Evolutionary conservation across 345 rosid genomes (phyloP).

Genomic region (Odontarrhena argentea): DNA sequence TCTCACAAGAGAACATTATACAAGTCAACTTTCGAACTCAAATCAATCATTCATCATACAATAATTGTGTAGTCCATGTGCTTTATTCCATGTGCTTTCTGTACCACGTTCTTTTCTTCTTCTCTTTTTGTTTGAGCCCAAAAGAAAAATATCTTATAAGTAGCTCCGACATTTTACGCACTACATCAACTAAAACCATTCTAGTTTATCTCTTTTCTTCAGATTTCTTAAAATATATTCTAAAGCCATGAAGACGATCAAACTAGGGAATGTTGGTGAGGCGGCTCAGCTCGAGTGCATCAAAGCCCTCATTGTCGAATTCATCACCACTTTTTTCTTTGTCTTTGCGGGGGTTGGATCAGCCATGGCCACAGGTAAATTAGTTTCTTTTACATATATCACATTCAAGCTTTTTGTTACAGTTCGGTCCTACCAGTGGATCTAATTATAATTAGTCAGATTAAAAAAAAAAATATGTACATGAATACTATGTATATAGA

Average conservation of each 20-base stretch:
- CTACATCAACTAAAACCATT: constrained; percentile 5
- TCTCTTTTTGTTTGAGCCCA: not conserved
- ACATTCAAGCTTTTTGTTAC: not conserved
- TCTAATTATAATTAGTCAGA: not conserved
- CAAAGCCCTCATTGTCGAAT: constrained; percentile 79
- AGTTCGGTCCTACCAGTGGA: not conserved
- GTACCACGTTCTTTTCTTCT: constrained; percentile 6
- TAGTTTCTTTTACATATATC: not conserved
- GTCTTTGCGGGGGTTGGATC: constrained; percentile 86
- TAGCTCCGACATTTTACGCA: not conserved
- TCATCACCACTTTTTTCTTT: constrained; percentile 81
- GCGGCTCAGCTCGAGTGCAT: constrained; percentile 68
- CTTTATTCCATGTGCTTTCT: constrained; percentile 29
- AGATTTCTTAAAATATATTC: not conserved
- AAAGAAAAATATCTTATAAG: constrained; percentile 15
- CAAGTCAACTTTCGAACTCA: constrained; percentile 29
- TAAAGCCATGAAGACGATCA: constrained; percentile 64
- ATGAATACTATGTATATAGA: constrained; percentile 41
- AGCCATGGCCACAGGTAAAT: constrained; percentile 71
- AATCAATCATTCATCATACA: constrained; percentile 25
- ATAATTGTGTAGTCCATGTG: constrained; percentile 30
- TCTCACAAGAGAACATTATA: constrained; percentile 5
- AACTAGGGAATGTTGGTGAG: constrained; percentile 61
- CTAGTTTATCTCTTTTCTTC: not conserved
- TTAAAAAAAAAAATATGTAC: not conserved